Evolutionary conservation across 192 early-diverging fungal species (phyloP).

Genomic region (Kickxella alabastrina): DNA sequence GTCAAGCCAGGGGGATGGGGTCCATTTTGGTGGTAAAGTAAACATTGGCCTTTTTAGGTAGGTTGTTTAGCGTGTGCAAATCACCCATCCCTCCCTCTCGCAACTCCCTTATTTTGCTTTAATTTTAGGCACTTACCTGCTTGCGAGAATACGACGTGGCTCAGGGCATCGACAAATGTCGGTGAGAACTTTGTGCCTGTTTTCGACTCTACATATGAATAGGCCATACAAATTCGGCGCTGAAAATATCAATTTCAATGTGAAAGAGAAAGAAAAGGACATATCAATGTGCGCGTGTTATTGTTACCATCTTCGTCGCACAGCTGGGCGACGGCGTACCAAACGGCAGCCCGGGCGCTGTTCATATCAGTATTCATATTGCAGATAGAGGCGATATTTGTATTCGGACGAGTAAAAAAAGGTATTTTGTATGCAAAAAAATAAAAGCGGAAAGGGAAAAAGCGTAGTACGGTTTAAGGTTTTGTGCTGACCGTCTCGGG

Average conservation of each 20-base stretch:
- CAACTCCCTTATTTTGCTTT: too few relatives aligned
- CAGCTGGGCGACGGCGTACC: conserved; percentile 37
- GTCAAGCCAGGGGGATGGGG: too few relatives aligned
- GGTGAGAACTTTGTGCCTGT: conserved; percentile 19
- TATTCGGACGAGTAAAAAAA: conserved; percentile 3
- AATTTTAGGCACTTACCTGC: conserved; percentile 26
- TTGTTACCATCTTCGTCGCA: conserved; percentile 34
- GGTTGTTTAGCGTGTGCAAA: too few relatives aligned
- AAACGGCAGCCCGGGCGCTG: conserved; percentile 37
- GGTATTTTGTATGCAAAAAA: not conserved
- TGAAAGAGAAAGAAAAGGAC: not conserved
- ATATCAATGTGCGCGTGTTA: too few relatives aligned
- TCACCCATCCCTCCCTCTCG: too few relatives aligned
- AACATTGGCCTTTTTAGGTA: too few relatives aligned
- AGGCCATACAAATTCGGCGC: not conserved
- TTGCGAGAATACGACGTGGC: conserved; percentile 39
- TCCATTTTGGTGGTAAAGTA: too few relatives aligned
- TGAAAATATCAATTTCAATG: too few relatives aligned
- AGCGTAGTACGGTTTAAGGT: too few relatives aligned
- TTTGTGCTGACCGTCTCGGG: too few relatives aligned
- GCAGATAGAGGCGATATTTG: too few relatives aligned
- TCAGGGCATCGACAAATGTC: conserved; percentile 38
- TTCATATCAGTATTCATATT: conserved; percentile 27
- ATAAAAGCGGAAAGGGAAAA: too few relatives aligned
- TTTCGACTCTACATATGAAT: conserved; percentile 17